Percentiles rank a stretch among this genome's conserved stretches.
phyloP scores from a whole-genome alignment of 352 stramenopile genomes.

The Lagenidium giganteum region DNA sequence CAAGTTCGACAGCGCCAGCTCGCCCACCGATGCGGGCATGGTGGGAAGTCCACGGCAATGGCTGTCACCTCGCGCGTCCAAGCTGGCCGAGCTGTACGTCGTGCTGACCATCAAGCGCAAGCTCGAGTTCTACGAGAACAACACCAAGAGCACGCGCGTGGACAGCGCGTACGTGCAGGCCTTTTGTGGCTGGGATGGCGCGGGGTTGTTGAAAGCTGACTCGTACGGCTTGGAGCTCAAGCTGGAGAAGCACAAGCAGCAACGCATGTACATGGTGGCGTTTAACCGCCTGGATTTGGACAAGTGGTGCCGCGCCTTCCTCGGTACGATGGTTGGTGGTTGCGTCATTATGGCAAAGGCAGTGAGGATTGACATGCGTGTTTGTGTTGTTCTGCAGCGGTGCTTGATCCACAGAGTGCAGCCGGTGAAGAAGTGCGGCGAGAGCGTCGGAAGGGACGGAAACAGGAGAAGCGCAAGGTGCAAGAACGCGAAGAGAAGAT shows the following conservation, averaged over 20 bases:
- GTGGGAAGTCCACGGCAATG: conserved; percentile 7
- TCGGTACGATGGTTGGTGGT: too few relatives aligned
- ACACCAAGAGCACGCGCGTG: conserved; percentile 20
- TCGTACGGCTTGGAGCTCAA: conserved; percentile 64
- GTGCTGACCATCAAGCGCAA: conserved; percentile 63
- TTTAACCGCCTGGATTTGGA: conserved; percentile 70
- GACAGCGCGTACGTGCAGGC: conserved; percentile 37
- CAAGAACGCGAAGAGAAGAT: conserved; percentile 60
- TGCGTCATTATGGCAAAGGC: too few relatives aligned
- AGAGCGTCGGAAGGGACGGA: conserved; percentile 47
- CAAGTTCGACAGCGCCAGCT: conserved; percentile 20
- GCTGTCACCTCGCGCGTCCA: neutral
- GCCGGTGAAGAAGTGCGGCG: conserved; percentile 50
- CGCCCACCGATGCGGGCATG: conserved; percentile 3
- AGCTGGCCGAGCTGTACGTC: conserved; percentile 54
- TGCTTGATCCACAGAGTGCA: conserved; percentile 45
- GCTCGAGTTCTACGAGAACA: conserved; percentile 47
- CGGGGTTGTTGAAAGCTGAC: conserved; percentile 46
- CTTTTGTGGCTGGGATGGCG: conserved; percentile 65
- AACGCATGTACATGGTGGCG: conserved; percentile 48
- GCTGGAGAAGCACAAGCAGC: conserved; percentile 35
- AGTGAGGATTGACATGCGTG: too few relatives aligned
- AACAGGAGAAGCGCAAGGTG: conserved; percentile 55
- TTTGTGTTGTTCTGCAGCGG: too few relatives aligned
- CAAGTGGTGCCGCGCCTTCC: conserved; percentile 60